These are phyloP conservation scores for Strigomonas culicis DNA, from an alignment of 208 protist genomes.

Conservation along the genomic window DNA sequence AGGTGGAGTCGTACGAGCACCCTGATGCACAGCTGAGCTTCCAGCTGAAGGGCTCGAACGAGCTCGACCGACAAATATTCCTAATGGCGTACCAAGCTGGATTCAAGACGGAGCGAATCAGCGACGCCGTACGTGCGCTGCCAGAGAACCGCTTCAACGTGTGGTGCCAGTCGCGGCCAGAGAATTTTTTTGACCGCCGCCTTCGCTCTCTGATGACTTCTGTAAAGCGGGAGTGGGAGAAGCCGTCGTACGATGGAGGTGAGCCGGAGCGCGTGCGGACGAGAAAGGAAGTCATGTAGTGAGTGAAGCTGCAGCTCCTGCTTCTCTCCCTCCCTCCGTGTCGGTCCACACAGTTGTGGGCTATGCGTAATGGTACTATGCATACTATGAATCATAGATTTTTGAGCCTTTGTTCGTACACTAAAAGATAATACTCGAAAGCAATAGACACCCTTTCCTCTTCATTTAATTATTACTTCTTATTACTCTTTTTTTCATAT, in stretches of 20 bases:
- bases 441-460: no score
- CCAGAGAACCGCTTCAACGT: conserved; percentile 83
- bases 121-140: conserved; percentile 37
- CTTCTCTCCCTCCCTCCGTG: no score
- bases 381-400: neutral
- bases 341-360: neutral
- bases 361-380: neutral
- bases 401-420: neutral
- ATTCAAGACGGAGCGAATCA: conserved; percentile 36
- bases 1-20: conserved; percentile 70
- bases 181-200: conserved; percentile 52
- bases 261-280: conserved; percentile 22
- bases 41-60: conserved; percentile 24
- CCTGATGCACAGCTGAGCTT: conserved; percentile 67
- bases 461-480: no score
- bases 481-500: no score
- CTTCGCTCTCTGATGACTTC: conserved; percentile 49
- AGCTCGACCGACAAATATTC: conserved; percentile 71
- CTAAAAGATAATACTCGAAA: no score
- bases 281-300: conserved; percentile 15
- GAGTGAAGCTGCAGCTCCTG: no score
- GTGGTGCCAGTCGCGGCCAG: conserved; percentile 66
- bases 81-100: conserved; percentile 66
- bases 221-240: conserved; percentile 77
- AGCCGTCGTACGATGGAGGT: conserved; percentile 22